phyloP scores from a whole-genome alignment of 179 eudicot species.

The Gypsophila paniculata region DNA sequence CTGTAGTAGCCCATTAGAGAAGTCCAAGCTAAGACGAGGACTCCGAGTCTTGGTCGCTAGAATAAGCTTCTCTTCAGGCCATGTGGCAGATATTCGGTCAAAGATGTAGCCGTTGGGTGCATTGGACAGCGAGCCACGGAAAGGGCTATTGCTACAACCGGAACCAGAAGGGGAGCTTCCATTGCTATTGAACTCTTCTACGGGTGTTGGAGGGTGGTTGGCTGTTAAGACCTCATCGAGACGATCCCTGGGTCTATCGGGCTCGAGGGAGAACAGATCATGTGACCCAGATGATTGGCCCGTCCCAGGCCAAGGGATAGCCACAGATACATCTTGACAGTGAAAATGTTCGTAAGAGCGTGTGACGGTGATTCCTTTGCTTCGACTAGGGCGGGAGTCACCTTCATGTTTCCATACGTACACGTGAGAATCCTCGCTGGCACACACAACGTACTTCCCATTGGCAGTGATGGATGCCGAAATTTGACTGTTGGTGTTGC shows the following conservation, averaged over 20 bases:
- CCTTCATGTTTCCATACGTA: slow-evolving; percentile 83
- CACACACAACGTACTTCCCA: slow-evolving; percentile 73
- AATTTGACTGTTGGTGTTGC: slow-evolving; percentile 87
- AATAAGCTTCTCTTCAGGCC: slow-evolving; percentile 90
- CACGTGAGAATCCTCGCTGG: slow-evolving; percentile 85
- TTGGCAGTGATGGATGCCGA: slow-evolving; percentile 68
- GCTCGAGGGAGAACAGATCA: slow-evolving; percentile 31
- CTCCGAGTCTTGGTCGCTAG: slow-evolving; percentile 46
- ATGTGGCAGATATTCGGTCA: slow-evolving; percentile 74
- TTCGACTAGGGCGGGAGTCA: slow-evolving; percentile 70
- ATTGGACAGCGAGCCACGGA: slow-evolving; percentile 58
- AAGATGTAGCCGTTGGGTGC: slow-evolving; percentile 67
- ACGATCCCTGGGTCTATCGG: slow-evolving; percentile 25
- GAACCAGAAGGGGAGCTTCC: slow-evolving; percentile 52
- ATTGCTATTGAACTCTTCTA: slow-evolving; percentile 46
- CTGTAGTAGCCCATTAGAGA: slow-evolving; percentile 46
- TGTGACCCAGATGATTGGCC: slow-evolving; percentile 34
- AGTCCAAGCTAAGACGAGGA: slow-evolving; percentile 69
- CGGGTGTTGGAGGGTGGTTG: slow-evolving; percentile 68
- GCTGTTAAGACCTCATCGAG: slow-evolving; percentile 39
- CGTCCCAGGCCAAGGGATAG: slow-evolving; percentile 89
- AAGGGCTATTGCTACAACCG: slow-evolving; percentile 51
- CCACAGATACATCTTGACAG: slow-evolving; percentile 75
- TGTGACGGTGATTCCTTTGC: slow-evolving; percentile 63
- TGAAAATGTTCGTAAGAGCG: slow-evolving; percentile 77